Evolutionary conservation across 2,329 filamentous ascomycete species (phyloP).

Genomic region (Colletotrichum sp.): DNA sequence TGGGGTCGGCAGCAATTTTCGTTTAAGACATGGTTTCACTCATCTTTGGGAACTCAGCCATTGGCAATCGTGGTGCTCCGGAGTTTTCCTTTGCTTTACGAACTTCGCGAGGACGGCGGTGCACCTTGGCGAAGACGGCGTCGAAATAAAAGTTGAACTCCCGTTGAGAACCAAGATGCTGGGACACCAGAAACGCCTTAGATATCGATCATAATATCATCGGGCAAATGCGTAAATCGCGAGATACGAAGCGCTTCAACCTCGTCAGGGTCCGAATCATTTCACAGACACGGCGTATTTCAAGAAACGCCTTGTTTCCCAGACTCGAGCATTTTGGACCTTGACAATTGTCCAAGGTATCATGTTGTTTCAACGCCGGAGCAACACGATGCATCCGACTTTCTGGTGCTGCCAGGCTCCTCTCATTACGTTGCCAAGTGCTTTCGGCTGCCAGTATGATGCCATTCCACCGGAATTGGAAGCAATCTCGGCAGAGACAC

Average conservation of each 20-base stretch:
- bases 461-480: constrained; percentile 5
- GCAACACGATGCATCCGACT: not conserved
- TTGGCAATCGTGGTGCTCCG: not conserved
- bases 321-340: not conserved
- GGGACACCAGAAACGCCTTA: not conserved
- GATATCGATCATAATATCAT: not conserved
- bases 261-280: not conserved
- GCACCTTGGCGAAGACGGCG: not conserved
- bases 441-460: not conserved
- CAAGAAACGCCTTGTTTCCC: not conserved
- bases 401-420: not conserved
- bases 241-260: not conserved
- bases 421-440: not conserved
- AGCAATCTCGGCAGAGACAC: not conserved
- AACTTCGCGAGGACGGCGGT: not conserved
- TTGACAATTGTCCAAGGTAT: not conserved
- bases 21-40: not conserved
- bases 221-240: not conserved
- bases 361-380: not conserved
- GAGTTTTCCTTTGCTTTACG: not conserved
- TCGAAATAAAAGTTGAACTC: not conserved
- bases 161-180: constrained; percentile 2
- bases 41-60: not conserved
- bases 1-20: not conserved
- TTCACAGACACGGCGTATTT: not conserved